Base-by-base conservation (phyloP, 345 rosid species). In the Eucalyptus sp. region DNA sequence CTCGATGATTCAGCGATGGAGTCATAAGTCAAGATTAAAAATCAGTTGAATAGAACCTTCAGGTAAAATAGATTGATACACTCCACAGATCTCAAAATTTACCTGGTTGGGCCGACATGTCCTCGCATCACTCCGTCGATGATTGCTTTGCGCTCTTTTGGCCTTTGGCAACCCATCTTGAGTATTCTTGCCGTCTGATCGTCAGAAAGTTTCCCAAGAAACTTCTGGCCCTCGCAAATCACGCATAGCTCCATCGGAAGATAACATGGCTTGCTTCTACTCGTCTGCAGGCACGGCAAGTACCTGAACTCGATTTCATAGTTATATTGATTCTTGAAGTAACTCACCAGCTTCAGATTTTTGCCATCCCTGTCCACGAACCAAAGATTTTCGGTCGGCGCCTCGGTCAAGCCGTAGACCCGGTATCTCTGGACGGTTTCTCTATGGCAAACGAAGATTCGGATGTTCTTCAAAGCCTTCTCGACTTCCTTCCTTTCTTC, bases 181-280 rank as follows among this genome's bases (percentile, higher is more conserved):
- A 97, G 98, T 54, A 97, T 97, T 89, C 95, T 95, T 33, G 96
- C 95, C 37, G 99, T 96, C 92, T 97, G 99, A 91, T 96, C 99
- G 94, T 97, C 99, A 0, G 99, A 95, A 54, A 97, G 97, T 92
- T 96, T 97, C 48, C 99, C 99, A 12, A 97, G 98, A 94, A 97
- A 97, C 90, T 96, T 97, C 93, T 97, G 99, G 50, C 99, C 99
- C 93, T 97, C 99, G 89, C 99, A 96, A 52, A 97, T 96, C 92
- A 96, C 93, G 88, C 99, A 97, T 31, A 97, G 96, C 88, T 97
- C 99, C 98, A 96, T 96, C 25, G 99, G 99, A 91, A 97, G 97
- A 93, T 97, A 97, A 92, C 99, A 97, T 31, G 99, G 98, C 86
- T 94, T 97, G 56, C 96, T 95, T 93, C 98, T 94, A 92, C 99